These are phyloP conservation scores for Aspergillus terreus DNA, from an alignment of 2,329 filamentous ascomycete genomes.

Conservation along the genomic window DNA sequence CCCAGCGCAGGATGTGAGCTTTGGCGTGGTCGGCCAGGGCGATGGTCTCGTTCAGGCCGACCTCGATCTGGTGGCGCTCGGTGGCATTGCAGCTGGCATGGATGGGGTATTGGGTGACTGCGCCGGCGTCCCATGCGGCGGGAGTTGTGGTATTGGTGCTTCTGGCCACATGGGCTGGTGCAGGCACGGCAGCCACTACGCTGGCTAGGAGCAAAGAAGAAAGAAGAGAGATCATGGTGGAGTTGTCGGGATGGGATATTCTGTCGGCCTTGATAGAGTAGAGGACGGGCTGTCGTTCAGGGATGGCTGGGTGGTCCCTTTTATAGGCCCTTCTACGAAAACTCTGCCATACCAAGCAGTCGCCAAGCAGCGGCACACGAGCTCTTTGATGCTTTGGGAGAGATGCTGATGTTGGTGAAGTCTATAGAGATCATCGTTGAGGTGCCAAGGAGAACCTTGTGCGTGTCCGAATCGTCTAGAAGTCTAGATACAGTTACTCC, in stretches of 20 bases:
- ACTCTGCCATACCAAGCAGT: too few relatives aligned
- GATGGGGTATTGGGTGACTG: conserved; percentile 47
- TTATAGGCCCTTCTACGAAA: too few relatives aligned
- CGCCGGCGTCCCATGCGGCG: conserved; percentile 33
- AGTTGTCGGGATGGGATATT: too few relatives aligned
- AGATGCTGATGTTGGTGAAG: too few relatives aligned
- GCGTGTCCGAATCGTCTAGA: not conserved
- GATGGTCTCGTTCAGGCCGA: conserved; percentile 57
- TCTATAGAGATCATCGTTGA: not conserved
- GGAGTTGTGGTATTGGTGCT: conserved; percentile 5
- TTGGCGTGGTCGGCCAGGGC: conserved; percentile 58
- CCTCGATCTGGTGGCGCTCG: conserved; percentile 53
- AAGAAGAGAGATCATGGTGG: conserved; percentile 2
- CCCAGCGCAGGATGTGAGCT: conserved; percentile 51
- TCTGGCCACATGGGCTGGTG: not conserved
- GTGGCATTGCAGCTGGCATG: conserved; percentile 65
- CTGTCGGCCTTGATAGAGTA: too few relatives aligned
- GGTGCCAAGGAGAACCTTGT: conserved; percentile 3
- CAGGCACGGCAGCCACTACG: conserved; percentile 9
- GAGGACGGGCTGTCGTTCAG: too few relatives aligned
- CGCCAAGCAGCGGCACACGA: too few relatives aligned
- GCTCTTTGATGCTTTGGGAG: too few relatives aligned
- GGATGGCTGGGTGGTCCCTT: not conserved
- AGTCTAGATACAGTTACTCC: too few relatives aligned
- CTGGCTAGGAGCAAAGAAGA: conserved; percentile 8